Percentiles rank a stretch among this genome's conserved stretches.
phyloP scores from a whole-genome alignment of 78 protist species.

The Dictyostelium firmibasis region DNA sequence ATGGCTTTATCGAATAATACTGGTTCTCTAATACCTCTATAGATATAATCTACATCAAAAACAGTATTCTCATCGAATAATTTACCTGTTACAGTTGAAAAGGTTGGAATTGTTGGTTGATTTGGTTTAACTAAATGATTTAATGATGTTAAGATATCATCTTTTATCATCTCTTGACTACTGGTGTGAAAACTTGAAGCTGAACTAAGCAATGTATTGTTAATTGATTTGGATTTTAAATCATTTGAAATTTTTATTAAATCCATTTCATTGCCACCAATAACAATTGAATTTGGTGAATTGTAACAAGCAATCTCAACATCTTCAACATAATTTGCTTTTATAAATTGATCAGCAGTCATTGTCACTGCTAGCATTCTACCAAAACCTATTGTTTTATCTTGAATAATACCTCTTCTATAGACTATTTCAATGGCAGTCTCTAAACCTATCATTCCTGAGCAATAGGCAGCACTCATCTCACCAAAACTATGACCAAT shows the following conservation, averaged over 20 bases:
- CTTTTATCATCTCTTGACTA: not conserved
- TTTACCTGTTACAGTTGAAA: not conserved
- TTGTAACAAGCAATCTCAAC: too few species aligned
- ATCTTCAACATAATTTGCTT: not conserved
- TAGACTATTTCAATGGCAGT: too few species aligned
- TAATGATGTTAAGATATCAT: not conserved
- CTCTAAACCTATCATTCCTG: too few species aligned
- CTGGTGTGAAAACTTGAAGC: not conserved
- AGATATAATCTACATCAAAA: too few species aligned
- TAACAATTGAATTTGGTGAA: too few species aligned
- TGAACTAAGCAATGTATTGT: not conserved
- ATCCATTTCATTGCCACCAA: not conserved
- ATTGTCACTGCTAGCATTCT: not conserved
- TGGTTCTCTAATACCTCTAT: not conserved
- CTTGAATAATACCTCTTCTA: too few species aligned
- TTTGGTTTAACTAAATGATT: too few species aligned
- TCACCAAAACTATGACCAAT: too few species aligned
- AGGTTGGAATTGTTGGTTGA: not conserved
- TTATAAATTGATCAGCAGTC: not conserved
- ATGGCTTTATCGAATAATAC: slow-evolving; percentile 5
- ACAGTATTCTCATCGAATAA: too few species aligned
- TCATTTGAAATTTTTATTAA: not conserved
- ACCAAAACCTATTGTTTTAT: too few species aligned
- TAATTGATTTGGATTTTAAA: not conserved
- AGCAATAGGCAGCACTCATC: too few species aligned